These are phyloP conservation scores for Blechomonas ayalai DNA, from an alignment of 208 protist genomes.

Conservation along the genomic window DNA sequence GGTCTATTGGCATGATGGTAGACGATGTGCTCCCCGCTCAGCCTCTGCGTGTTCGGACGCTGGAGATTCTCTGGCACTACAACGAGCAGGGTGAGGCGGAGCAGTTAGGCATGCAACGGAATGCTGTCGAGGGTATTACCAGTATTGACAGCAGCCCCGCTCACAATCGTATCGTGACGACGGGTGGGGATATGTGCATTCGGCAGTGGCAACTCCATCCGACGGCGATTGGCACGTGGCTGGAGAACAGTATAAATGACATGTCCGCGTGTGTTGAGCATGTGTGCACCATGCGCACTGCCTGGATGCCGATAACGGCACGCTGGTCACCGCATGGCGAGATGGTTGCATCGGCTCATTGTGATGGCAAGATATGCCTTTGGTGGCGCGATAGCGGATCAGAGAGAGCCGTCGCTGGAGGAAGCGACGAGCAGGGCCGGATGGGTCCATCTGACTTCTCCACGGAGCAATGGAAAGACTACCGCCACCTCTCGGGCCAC, in stretches of 20 bases:
- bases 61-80: conserved; percentile 84
- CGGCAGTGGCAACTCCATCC: conserved; percentile 55
- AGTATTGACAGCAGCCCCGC: conserved; percentile 59
- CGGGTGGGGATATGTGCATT: conserved; percentile 71
- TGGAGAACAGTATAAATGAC: conserved; percentile 42
- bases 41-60: conserved; percentile 61
- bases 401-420: background rate
- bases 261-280: conserved; percentile 69
- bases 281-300: conserved; percentile 41
- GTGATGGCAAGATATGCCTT: conserved; percentile 75
- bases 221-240: conserved; percentile 41
- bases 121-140: conserved; percentile 68
- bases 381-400: conserved; percentile 66
- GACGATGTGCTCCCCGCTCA: no score
- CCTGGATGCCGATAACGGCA: conserved; percentile 78
- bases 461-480: conserved; percentile 80
- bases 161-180: conserved; percentile 60
- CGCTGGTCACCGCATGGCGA: conserved; percentile 78
- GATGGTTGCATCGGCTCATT: conserved; percentile 77
- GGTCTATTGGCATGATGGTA: no score
- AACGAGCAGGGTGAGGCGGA: conserved; percentile 71
- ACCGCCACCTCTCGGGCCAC: conserved; percentile 75
- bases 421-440: background rate
- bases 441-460: background rate
- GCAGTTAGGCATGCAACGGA: conserved; percentile 58